These are phyloP conservation scores for Cladosporium sp. DNA, from an alignment of 2,329 filamentous ascomycete genomes.

Conservation along the genomic window DNA sequence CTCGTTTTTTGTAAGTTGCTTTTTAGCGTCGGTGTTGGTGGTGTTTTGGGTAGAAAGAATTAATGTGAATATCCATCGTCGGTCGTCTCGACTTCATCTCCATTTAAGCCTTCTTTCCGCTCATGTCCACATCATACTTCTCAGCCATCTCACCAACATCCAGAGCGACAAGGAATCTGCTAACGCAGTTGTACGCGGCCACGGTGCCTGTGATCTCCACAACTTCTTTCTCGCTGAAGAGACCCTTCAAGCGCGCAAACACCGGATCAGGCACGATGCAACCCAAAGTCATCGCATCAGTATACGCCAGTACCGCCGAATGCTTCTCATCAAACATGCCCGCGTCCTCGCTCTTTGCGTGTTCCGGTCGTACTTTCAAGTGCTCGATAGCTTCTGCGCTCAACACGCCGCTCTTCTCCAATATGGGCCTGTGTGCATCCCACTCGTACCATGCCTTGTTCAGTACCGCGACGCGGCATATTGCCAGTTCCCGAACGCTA, in stretches of 20 bases:
- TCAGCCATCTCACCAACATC: conserved; percentile 52
- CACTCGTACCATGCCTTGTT: conserved; percentile 85
- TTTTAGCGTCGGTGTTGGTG: conserved; percentile 7
- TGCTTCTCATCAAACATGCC: conserved; percentile 52
- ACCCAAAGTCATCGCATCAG: conserved; percentile 77
- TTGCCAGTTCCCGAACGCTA: conserved; percentile 67
- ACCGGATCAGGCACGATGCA: conserved; percentile 65
- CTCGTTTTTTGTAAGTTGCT: neutral
- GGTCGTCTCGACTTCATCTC: neutral
- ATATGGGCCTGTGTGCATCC: conserved; percentile 66
- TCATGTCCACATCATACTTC: conserved; percentile 29
- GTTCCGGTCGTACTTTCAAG: conserved; percentile 32
- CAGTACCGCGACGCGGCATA: conserved; percentile 73
- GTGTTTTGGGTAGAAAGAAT: neutral
- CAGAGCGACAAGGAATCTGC: conserved; percentile 74
- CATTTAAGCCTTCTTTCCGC: conserved; percentile 12
- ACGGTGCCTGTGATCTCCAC: conserved; percentile 78
- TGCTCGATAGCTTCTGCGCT: conserved; percentile 42
- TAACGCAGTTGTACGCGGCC: conserved; percentile 80
- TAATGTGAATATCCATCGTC: neutral
- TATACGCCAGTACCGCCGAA: conserved; percentile 65
- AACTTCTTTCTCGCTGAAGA: conserved; percentile 66
- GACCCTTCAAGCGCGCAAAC: conserved; percentile 57
- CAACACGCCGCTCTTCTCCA: conserved; percentile 62
- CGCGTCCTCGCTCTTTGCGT: conserved; percentile 12